These are phyloP conservation scores for Gossypium aridum DNA, from an alignment of 441 rosid species.

Conservation along the genomic window DNA sequence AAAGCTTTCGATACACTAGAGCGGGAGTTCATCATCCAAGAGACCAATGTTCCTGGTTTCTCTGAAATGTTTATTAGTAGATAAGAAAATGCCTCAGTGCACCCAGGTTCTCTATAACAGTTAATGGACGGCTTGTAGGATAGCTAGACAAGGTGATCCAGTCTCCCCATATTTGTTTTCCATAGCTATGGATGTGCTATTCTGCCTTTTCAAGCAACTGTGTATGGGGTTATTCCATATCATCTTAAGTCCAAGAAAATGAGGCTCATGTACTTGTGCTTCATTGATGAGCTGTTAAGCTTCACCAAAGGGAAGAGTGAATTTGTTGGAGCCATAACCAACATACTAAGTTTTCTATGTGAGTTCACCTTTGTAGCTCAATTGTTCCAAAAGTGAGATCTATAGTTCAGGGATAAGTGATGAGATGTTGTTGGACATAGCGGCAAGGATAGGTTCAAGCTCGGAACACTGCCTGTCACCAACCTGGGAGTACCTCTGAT, in stretches of 20 bases:
- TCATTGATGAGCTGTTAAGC: background rate
- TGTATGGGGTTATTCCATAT: background rate
- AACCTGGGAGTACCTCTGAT: background rate
- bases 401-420: background rate
- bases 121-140: background rate
- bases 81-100: background rate
- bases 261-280: background rate
- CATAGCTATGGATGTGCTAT: background rate
- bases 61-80: background rate
- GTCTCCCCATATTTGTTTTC: background rate
- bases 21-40: background rate
- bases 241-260: background rate
- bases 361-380: background rate
- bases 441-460: background rate
- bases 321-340: background rate
- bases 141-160: background rate
- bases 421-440: background rate
- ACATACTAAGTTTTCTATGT: background rate
- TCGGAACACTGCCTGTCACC: background rate
- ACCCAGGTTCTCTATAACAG: background rate
- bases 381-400: background rate
- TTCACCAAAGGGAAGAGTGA: background rate
- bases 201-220: background rate
- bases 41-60: background rate
- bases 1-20: background rate